Evolutionary conservation across 2,329 filamentous ascomycete genomes (phyloP), one percentile per base, ranked within the genome.

Genomic region (Botrytis medusae): DNA sequence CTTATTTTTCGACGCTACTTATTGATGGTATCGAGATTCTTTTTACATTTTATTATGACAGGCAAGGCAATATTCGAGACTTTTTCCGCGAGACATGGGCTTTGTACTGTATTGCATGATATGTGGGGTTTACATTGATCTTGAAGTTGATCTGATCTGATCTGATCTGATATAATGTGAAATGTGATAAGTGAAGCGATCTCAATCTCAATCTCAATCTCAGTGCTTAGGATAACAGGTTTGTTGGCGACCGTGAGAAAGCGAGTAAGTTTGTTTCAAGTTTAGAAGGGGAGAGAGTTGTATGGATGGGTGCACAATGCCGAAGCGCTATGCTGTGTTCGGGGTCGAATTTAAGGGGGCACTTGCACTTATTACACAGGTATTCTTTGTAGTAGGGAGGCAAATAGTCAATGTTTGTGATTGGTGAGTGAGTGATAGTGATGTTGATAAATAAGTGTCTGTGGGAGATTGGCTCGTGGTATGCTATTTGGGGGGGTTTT

Each of bases 21-120:
- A 68, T 46, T 62, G 68, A 62, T 71, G 54, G 54, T 51, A 46
- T 61, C 69, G 57, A 63, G 46, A 25, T 22, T 44, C 16, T 71
- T 70, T 65, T 64, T 71, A 71, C 69, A 64, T 71, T 69, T 76
- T 75, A 63, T 77, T 72, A 74, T 72, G 73, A 74, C 71, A 65
- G 63, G 69, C 65, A 51, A 69, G 75, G 72, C 70, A 72, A 72
- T 59, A 72, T 54, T 68, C 37, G 70, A 69, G 70, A 72, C 63
- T 72, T 72, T 68, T 72, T 61, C 44, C 25, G 46, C 42, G 69
- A 51, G 42, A 48, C 48, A 54, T 71, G 69, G 34, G 63, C 40
- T 64, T 64, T 69, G 65, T 68, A 68, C 18, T 71, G 69, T 64
- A 65, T 62, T 62, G 34, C 65, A 57, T 69, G 57, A 51, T 34